Base-by-base conservation (phyloP, 345 rosid species). In the Sonneratia alba region DNA sequence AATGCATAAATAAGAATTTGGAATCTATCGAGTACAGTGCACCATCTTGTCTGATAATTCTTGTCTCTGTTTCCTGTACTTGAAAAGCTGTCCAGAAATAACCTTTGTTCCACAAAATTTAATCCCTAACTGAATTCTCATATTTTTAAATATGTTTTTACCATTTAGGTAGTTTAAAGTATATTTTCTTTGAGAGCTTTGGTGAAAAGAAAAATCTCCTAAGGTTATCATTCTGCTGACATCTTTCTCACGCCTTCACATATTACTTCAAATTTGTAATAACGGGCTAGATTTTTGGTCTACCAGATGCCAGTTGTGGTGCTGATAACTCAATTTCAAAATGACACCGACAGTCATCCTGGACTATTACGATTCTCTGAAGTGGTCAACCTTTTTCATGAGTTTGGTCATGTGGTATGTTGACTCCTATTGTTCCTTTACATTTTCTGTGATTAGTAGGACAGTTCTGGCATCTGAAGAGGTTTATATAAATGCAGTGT, bases 401-500 rank as follows among this genome's bases (percentile, higher is more conserved):
- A 91, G 86, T 94, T 91, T 77, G 90, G 96, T 75, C 98, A 94
- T 84, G 95, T 90, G 95, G 98, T 94, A 94, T 42, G 95, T 80
- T 76, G 43, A 66, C 12, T 79, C 74, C 56, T 19, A 1, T 51
- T 66, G 1, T 36, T 8, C 70, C 36, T 42, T 67, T 24, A 62
- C 38, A 10, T 62, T 34, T 62, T 27, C 22, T 62, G 37, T 34
- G 37, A 13, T 62, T 62, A 4, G 37, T 62, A 14, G 3, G 2
- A 27, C 9, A 10, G 66, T 34, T 11, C 66, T 12, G 37, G 38
- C 7, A 32, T 27, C 27, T 62, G 32, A 62, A 27, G 27, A 24
- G 36, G 0, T 2, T 59, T 59, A 8, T 1, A 59, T 59, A 18
- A 19, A 53, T 51, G 2, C 3, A 53, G 22, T 4, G 18, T 4